phyloP scores from a whole-genome alignment of 345 rosid genomes.

The Pelargonium nanum region DNA sequence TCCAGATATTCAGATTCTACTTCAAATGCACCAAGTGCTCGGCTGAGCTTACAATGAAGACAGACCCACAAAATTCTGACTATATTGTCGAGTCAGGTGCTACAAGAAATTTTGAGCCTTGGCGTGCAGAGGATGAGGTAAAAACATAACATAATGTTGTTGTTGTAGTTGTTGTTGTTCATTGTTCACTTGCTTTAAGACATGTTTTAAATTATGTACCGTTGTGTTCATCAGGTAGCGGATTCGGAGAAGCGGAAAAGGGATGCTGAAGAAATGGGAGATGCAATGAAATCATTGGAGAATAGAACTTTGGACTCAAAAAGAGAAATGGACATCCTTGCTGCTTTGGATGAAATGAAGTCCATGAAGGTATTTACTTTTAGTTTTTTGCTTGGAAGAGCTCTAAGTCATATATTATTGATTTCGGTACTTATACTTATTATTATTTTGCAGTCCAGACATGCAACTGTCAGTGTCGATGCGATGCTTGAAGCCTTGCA shows the following conservation, averaged over 20 bases:
- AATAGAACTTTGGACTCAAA: conserved; percentile 85
- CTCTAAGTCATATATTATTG: no score
- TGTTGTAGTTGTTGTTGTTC: not conserved
- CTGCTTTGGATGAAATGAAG: conserved; percentile 90
- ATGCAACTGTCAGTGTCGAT: conserved; percentile 83
- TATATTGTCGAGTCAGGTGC: conserved; percentile 85
- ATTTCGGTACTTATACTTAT: not conserved
- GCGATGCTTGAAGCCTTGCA: conserved; percentile 90
- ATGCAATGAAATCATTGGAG: conserved; percentile 91
- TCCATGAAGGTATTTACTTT: conserved; percentile 47
- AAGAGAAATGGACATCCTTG: conserved; percentile 89
- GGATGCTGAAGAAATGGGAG: conserved; percentile 86
- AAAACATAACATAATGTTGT: not conserved
- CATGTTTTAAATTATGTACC: not conserved
- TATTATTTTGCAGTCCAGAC: conserved; percentile 57
- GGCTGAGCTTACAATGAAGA: conserved; percentile 78
- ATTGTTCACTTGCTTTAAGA: no score
- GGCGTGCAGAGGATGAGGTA: conserved; percentile 94
- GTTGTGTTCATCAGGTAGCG: conserved; percentile 24
- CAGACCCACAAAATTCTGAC: conserved; percentile 95
- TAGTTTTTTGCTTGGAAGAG: not conserved
- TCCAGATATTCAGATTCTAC: conserved; percentile 81
- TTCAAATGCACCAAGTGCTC: conserved; percentile 94
- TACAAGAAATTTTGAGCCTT: conserved; percentile 78
- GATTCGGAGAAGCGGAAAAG: conserved; percentile 50